Base-by-base conservation (phyloP, 202 grass and related monocot species). In the Brachypodium distachyon region DNA sequence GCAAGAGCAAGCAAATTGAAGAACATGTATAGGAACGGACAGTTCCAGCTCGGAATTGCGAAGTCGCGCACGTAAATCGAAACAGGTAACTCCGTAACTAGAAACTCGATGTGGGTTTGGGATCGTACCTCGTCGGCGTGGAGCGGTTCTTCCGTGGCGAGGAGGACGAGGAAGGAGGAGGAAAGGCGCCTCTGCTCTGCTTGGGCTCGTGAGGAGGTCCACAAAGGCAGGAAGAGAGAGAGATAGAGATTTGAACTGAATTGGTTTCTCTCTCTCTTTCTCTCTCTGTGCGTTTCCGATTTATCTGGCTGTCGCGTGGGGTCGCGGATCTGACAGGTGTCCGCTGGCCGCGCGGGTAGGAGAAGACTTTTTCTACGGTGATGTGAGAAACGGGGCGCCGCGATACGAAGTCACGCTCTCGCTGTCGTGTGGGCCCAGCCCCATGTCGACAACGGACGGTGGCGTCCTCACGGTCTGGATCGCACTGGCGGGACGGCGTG, bases 291-390 rank as follows among this genome's bases (percentile, higher is more conserved):
- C 0, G 12, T 8, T 67, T 13, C 41, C 7, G 3, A n/a, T n/a
- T n/a, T n/a, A n/a, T 70, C 19, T 37, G 65, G 29, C 65, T 80
- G 65, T 8, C 51, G 6, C n/a, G 64, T 79, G 77, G 64, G 62
- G 76, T 23, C 18, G 10, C 6, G 46, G 51, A 22, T 22, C 22
- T 67, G 40, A 43, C 39, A 21, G 5, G 22, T 18, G 70, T 55
- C 13, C 1, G 34, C 4, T 54, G 48, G 49, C 63, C 38, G 63
- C 6, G 22, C 9, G 17, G 7, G 17, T 4, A n/a, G 61, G 14
- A 23, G 19, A 6, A 26, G 59, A 19, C 59, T 36, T 39, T 78
- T 21, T 39, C 34, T 67, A 31, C 42, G 1, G 31, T 4, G 7
- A n/a, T n/a, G 11, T 22, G 41, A 9, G 33, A 58, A 22, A 54